These are phyloP conservation scores for Dictyostelium purpureum DNA, from an alignment of 78 protist genomes.

Conservation along the genomic window DNA sequence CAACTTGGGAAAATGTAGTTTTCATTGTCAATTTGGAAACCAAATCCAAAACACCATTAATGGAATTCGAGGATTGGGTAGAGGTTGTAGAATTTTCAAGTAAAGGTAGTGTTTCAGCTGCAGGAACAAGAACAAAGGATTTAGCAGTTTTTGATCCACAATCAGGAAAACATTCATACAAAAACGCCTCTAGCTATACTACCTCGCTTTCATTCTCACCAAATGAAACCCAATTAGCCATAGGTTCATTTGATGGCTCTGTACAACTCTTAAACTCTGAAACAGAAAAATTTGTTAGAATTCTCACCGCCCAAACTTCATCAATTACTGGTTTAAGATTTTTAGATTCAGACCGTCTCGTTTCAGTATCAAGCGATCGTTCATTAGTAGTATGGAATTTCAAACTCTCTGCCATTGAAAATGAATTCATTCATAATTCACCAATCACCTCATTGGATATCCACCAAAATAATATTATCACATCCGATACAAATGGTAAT, in stretches of 20 bases:
- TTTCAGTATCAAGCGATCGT: conserved; percentile 30
- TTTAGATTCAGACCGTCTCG: conserved; percentile 13
- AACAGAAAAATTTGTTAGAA: neutral
- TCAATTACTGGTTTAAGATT: conserved; percentile 7
- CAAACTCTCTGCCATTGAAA: neutral
- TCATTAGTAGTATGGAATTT: conserved; percentile 42
- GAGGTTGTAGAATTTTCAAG: conserved; percentile 51
- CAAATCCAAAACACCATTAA: neutral
- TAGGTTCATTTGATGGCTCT: conserved; percentile 48
- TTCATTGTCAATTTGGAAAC: too few species aligned
- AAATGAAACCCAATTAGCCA: conserved; percentile 10
- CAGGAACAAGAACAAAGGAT: conserved; percentile 17
- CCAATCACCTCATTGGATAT: conserved; percentile 51
- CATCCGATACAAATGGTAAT: conserved; percentile 63
- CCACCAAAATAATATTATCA: conserved; percentile 1
- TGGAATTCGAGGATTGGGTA: conserved; percentile 41
- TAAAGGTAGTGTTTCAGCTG: conserved; percentile 19
- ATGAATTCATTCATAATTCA: conserved; percentile 64
- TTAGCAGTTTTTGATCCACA: neutral
- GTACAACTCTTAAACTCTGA: neutral
- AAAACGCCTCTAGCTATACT: neutral
- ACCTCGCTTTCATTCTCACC: conserved; percentile 49
- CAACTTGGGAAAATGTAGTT: neutral
- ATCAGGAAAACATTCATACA: neutral
- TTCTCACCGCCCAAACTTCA: neutral